Evolutionary conservation across 1,284 basidiomycete species (phyloP).

Genomic region (Pyrrhoderma noxium): DNA sequence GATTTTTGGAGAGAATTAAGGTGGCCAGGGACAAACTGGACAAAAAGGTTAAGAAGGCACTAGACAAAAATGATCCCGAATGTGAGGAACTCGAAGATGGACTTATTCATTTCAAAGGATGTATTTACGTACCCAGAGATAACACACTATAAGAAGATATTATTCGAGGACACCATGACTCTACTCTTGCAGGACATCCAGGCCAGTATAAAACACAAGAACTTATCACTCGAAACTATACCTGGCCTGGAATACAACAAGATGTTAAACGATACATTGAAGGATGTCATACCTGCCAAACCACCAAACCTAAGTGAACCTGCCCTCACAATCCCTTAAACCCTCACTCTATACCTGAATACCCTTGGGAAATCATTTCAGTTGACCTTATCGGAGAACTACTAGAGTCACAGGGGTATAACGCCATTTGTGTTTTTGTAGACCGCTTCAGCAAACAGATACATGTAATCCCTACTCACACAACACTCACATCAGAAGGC

Average conservation of each 20-base stretch:
- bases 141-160: no score
- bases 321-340: not conserved
- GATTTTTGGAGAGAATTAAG: no score
- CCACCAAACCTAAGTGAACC: not conserved
- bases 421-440: constrained; percentile 32
- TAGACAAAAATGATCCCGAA: no score
- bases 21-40: no score
- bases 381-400: constrained; percentile 6
- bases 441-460: constrained; percentile 30
- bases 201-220: not conserved
- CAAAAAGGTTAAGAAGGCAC: no score
- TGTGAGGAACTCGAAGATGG: no score
- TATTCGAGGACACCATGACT: not conserved
- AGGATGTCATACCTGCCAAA: not conserved
- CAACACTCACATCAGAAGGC: constrained; percentile 24
- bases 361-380: not conserved
- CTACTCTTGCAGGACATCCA: not conserved
- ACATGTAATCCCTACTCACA: constrained; percentile 25
- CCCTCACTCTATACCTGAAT: not conserved
- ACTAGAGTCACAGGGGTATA: constrained; percentile 24
- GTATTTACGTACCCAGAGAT: no score
- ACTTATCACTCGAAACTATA: not conserved
- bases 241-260: not conserved
- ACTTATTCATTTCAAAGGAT: no score
- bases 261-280: not conserved